Base-by-base conservation (phyloP, 2,329 filamentous ascomycete genomes). In the Sarocladiaceae sp. region DNA sequence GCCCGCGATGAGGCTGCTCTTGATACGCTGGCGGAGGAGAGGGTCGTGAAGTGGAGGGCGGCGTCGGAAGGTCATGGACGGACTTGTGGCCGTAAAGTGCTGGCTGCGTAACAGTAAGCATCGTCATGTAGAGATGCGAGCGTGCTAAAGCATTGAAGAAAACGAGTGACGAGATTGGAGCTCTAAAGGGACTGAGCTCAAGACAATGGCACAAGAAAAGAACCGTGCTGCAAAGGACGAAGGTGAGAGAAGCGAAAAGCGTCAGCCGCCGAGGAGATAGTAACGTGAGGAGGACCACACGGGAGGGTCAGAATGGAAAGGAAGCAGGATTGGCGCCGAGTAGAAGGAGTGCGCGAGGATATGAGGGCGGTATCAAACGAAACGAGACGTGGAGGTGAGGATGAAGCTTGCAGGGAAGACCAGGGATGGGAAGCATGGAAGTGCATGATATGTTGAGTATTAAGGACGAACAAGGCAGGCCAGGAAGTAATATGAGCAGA, bases 51-150 rank as follows among this genome's bases (percentile, higher is more conserved):
- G 70, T 72, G 53, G 67, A 71, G 48, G 75, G 74, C 59, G 74
- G 74, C 63, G 73, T 79, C 56, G 74, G 76, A 57, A 78, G 67
- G 63, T 80, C 76, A 79, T 80, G 72, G 70, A 75, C 69, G 62
- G 73, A 73, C 69, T 68, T 70, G 66, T 76, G 76, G 69, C 74
- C 73, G 73, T 73, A 72, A 54, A 70, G 68, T 61, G 66, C 65
- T 66, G 74, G 72, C 73, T 80, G 75, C 66, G 71, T 78, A 60
- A 73, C 65, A 65, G 75, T 79, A 69, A 79, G 76, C 74, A 80
- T 79, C 66, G 67, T 78, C 63, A 55, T 57, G 57, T 57, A 55
- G 52, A 50, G 42, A 39, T 27, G 39, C 41, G 31, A 34, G 33
- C 37, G 27, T 43, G 40, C 37, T 41, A 24, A 29, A 41, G 11